Conservation (phyloP, 2,329 filamentous ascomycete genomes). For the Ilyonectria robusta region DNA sequence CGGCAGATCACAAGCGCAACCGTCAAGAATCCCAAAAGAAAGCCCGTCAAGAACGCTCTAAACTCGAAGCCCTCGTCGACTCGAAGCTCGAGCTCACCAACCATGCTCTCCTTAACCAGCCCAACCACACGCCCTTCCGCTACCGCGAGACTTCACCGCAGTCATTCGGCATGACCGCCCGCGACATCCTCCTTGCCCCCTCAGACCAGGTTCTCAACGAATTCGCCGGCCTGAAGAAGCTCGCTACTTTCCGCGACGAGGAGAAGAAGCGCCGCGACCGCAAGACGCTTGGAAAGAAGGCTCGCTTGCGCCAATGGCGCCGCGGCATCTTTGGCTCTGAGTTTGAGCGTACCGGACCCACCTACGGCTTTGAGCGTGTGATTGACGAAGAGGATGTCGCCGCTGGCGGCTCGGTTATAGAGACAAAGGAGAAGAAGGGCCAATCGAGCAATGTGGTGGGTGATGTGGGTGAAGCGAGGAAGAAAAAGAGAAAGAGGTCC, state of each 20-base stretch:
- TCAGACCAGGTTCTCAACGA: slow-evolving; percentile 89
- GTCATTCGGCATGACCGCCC: slow-evolving; percentile 88
- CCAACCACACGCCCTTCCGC: slow-evolving; percentile 71
- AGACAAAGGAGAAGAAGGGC: slow-evolving; percentile 36
- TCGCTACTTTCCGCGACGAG: slow-evolving; percentile 88
- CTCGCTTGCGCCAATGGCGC: slow-evolving; percentile 88
- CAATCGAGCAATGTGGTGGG: slow-evolving; percentile 49
- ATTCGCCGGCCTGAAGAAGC: slow-evolving; percentile 94
- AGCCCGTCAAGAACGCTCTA: slow-evolving; percentile 84
- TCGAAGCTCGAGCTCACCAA: slow-evolving; percentile 82
- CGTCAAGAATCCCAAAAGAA: slow-evolving; percentile 74
- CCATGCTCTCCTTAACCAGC: slow-evolving; percentile 67
- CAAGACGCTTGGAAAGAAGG: slow-evolving; percentile 94
- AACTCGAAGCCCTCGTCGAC: slow-evolving; percentile 90
- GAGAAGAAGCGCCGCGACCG: slow-evolving; percentile 92
- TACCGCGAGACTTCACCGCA: slow-evolving; percentile 96
- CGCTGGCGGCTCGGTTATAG: slow-evolving; percentile 46
- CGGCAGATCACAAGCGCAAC: slow-evolving; percentile 72
- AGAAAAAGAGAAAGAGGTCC: slow-evolving; percentile 69
- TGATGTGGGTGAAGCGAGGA: slow-evolving; percentile 52
- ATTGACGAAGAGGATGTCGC: slow-evolving; percentile 47
- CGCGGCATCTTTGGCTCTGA: slow-evolving; percentile 73
- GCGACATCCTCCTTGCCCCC: slow-evolving; percentile 91
- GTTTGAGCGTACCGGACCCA: slow-evolving; percentile 69
- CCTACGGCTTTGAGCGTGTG: slow-evolving; percentile 67